Percentiles rank a stretch among this genome's conserved stretches.
These are phyloP conservation scores for Leucocoprinus leucothites DNA, from an alignment of 768 basidiomycete genomes.

Conservation along the genomic window DNA sequence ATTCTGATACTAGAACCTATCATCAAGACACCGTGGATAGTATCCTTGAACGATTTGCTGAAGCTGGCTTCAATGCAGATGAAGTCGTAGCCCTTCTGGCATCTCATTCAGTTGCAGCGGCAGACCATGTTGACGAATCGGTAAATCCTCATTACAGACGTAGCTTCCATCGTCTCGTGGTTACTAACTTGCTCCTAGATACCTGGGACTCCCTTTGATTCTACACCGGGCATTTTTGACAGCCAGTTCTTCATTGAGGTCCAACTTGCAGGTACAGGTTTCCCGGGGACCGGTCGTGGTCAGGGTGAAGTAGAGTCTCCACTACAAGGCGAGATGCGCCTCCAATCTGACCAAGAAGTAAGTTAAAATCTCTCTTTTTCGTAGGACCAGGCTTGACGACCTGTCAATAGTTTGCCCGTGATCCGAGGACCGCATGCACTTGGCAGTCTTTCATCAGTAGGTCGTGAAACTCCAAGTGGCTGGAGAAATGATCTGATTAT, in stretches of 20 bases:
- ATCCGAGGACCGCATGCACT: constrained; percentile 41
- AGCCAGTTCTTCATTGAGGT: constrained; percentile 45
- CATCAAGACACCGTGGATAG: constrained; percentile 23
- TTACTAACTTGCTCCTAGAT: neutral
- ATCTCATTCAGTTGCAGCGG: constrained; percentile 26
- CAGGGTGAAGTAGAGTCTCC: constrained; percentile 37
- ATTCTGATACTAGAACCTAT: neutral
- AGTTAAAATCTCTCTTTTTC: constrained; percentile 2
- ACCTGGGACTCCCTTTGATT: constrained; percentile 40
- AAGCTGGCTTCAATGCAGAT: constrained; percentile 31
- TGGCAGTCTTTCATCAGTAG: constrained; percentile 44
- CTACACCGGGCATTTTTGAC: constrained; percentile 40
- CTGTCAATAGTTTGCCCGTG: constrained; percentile 25
- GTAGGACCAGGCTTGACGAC: neutral
- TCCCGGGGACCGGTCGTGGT: constrained; percentile 36
- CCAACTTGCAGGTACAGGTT: constrained; percentile 38
- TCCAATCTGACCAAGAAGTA: constrained; percentile 40
- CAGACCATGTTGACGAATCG: constrained; percentile 31
- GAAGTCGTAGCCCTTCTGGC: constrained; percentile 37
- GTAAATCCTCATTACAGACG: constrained; percentile 17
- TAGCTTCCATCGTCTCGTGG: neutral
- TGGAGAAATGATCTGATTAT: neutral
- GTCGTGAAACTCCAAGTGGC: constrained; percentile 8
- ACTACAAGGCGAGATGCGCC: constrained; percentile 38
- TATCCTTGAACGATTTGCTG: constrained; percentile 31